Evolutionary conservation across 129 eudicot species (phyloP).

Genomic region (Smallanthus sonchifolius): DNA sequence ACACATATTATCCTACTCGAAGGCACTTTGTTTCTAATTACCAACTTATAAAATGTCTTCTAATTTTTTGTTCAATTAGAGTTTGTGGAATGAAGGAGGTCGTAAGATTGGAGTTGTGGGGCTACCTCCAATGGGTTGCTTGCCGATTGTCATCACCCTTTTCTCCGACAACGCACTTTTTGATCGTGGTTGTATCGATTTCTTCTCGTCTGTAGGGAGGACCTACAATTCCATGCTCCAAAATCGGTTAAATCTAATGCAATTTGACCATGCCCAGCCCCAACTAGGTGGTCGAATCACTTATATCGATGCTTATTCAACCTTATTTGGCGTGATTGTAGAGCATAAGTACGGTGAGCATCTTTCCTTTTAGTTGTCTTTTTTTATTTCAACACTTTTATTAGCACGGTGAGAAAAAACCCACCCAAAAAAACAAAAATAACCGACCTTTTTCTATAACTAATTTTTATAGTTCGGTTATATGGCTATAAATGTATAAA

Average conservation of each 20-base stretch:
- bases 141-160: slow-evolving; percentile 71
- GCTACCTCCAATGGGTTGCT: slow-evolving; percentile 77
- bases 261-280: slow-evolving; percentile 5
- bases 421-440: too few species aligned
- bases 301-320: slow-evolving; percentile 41
- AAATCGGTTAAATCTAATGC: slow-evolving; percentile 35
- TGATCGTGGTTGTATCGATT: slow-evolving; percentile 51
- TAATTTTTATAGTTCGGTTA: too few species aligned
- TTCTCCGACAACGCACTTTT: slow-evolving; percentile 30
- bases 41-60: too few species aligned
- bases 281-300: slow-evolving; percentile 31
- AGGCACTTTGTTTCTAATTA: too few species aligned
- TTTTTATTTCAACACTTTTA: background rate
- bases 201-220: slow-evolving; percentile 41
- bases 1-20: too few species aligned
- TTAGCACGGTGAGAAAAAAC: too few species aligned
- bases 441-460: too few species aligned
- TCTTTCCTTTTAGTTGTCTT: background rate
- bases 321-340: slow-evolving; percentile 30
- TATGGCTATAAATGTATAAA: too few species aligned
- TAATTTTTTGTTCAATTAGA: slow-evolving; percentile 26
- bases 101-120: slow-evolving; percentile 55
- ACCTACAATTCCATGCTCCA: slow-evolving; percentile 46
- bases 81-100: slow-evolving; percentile 51
- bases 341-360: slow-evolving; percentile 42